Conservation (phyloP, 106 monocot genomes). For the Dendrobium nobile region DNA sequence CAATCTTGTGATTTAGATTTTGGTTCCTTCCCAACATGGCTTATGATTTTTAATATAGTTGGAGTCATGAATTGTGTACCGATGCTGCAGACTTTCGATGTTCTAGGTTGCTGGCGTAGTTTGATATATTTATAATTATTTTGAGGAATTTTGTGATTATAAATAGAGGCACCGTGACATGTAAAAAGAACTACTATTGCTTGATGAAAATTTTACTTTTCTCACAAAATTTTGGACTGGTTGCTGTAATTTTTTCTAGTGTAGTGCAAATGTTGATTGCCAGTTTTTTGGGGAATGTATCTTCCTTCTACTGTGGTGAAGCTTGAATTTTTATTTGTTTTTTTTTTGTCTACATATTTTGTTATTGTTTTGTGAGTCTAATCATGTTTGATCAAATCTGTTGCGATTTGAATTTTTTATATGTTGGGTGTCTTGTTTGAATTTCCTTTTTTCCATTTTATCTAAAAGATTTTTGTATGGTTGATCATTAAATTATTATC, state of each 20-base stretch:
- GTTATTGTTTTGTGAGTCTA: background rate
- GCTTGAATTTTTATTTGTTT: background rate
- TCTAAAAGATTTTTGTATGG: background rate
- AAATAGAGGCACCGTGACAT: background rate
- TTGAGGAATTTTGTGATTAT: background rate
- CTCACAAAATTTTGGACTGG: background rate
- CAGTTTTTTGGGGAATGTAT: background rate
- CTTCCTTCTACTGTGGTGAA: background rate
- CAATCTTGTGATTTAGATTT: background rate
- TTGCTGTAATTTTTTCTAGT: background rate
- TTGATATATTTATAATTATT: background rate
- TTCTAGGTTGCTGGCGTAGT: background rate
- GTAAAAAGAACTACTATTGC: background rate
- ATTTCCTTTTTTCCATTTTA: background rate
- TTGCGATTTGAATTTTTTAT: background rate
- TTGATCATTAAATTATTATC: background rate
- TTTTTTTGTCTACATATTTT: background rate
- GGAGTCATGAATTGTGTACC: background rate
- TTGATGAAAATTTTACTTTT: background rate
- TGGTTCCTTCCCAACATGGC: background rate
- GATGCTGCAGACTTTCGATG: background rate
- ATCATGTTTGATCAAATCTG: background rate
- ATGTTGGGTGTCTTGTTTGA: too few relatives aligned
- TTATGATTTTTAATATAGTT: background rate
- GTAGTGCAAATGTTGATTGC: background rate